phyloP scores from a whole-genome alignment of 1,139 yeast genomes.

The Taphrina flavorubra region DNA sequence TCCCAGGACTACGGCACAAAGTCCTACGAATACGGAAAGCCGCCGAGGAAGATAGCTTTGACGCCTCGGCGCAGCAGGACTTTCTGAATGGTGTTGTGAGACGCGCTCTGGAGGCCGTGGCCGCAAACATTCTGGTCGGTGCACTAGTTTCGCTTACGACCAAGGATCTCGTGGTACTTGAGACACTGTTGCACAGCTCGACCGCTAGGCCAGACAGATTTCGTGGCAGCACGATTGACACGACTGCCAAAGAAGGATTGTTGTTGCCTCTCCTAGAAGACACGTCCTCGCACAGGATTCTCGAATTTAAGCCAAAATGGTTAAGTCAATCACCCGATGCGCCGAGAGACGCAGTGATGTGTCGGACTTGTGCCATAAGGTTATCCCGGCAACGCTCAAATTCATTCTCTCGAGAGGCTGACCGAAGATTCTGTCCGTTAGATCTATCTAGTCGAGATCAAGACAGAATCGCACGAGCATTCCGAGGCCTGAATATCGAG shows the following conservation, averaged over 20 bases:
- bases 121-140: neutral
- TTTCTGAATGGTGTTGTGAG: neutral
- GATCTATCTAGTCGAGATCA: constrained; percentile 48
- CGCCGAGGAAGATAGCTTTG: neutral
- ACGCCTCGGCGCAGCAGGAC: constrained; percentile 3
- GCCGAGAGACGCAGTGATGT: constrained; percentile 50
- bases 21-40: constrained; percentile 26
- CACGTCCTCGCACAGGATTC: neutral
- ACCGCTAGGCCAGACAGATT: constrained; percentile 8
- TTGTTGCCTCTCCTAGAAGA: constrained; percentile 9
- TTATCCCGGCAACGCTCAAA: constrained; percentile 48
- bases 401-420: neutral
- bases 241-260: neutral
- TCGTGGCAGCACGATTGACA: constrained; percentile 6
- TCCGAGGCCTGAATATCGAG: constrained; percentile 4
- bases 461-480: neutral
- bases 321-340: constrained; percentile 52
- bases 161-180: neutral
- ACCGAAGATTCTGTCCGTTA: constrained; percentile 52
- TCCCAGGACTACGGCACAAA: neutral
- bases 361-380: constrained; percentile 58
- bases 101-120: neutral
- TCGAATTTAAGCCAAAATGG: constrained; percentile 60
- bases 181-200: neutral
- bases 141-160: neutral